Evolutionary conservation across 177 flowering plant species (phyloP).

Genomic region (Telopea speciosissima): DNA sequence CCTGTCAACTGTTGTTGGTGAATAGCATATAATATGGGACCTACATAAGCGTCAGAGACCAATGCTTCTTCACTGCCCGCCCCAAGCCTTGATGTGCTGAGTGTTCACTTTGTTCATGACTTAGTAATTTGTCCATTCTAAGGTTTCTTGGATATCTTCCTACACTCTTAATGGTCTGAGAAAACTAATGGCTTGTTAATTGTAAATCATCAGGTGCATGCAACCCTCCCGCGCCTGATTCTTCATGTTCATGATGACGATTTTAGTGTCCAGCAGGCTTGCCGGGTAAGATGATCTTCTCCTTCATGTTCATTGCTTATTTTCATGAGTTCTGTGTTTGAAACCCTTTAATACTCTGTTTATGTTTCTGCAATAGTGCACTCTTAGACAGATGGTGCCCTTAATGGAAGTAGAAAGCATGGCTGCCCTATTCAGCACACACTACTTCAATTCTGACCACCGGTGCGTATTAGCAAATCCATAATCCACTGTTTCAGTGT

Average conservation of each 20-base stretch:
- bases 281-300: constrained; percentile 47
- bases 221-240: constrained; percentile 67
- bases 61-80: no score
- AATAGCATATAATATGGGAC: no score
- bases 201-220: constrained; percentile 56
- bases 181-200: neutral
- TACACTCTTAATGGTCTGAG: neutral
- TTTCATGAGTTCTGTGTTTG: constrained; percentile 2
- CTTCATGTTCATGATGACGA: constrained; percentile 88
- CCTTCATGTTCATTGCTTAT: constrained; percentile 3
- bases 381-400: constrained; percentile 50
- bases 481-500: neutral
- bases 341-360: neutral
- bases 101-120: neutral
- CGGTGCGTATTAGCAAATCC: constrained; percentile 38
- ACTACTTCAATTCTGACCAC: constrained; percentile 67
- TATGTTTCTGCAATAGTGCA: constrained; percentile 36
- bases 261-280: constrained; percentile 63
- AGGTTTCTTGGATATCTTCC: neutral
- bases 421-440: constrained; percentile 39
- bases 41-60: no score
- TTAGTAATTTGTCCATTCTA: neutral
- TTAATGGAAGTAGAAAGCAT: constrained; percentile 52
- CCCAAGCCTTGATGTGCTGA: neutral
- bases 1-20: no score